Percentiles rank a stretch among this genome's conserved stretches.
These are phyloP conservation scores for Apocynum venetum DNA, from an alignment of 257 asterid genomes.

Conservation along the genomic window DNA sequence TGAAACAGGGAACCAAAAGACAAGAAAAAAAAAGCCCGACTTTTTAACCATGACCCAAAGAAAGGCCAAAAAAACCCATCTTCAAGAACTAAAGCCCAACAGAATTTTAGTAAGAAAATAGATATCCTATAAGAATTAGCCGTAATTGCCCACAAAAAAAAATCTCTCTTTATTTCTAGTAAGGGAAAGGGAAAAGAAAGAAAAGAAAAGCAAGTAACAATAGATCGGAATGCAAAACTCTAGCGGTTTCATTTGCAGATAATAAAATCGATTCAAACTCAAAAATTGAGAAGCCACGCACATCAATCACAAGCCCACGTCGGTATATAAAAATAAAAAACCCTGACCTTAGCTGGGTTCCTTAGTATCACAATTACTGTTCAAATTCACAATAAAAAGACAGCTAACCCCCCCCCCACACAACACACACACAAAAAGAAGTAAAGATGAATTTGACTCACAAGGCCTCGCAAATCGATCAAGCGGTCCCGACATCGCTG, in stretches of 20 bases:
- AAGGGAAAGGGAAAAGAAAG: not conserved
- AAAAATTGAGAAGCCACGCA: not conserved
- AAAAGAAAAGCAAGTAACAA: not conserved
- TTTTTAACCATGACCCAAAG: not conserved
- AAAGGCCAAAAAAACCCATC: not conserved
- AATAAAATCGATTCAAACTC: not conserved
- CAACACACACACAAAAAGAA: no score
- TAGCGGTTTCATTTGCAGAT: not conserved
- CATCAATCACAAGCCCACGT: not conserved
- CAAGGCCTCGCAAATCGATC: constrained; percentile 91
- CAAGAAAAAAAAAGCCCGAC: not conserved
- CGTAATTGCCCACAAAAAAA: not conserved
- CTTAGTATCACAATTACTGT: not conserved
- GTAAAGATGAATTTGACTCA: constrained; percentile 31
- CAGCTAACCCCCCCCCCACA: not conserved
- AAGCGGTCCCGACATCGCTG: constrained; percentile 84
- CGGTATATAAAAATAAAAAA: not conserved
- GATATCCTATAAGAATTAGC: not conserved
- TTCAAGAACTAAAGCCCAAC: not conserved
- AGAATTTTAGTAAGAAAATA: not conserved
- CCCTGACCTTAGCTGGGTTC: not conserved
- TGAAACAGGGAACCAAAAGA: not conserved
- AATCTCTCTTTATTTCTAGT: not conserved
- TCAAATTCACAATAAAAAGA: not conserved
- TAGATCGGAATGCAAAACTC: not conserved